Evolutionary conservation across 2,329 filamentous ascomycete species (phyloP).

Genomic region (Penicillium sp.): DNA sequence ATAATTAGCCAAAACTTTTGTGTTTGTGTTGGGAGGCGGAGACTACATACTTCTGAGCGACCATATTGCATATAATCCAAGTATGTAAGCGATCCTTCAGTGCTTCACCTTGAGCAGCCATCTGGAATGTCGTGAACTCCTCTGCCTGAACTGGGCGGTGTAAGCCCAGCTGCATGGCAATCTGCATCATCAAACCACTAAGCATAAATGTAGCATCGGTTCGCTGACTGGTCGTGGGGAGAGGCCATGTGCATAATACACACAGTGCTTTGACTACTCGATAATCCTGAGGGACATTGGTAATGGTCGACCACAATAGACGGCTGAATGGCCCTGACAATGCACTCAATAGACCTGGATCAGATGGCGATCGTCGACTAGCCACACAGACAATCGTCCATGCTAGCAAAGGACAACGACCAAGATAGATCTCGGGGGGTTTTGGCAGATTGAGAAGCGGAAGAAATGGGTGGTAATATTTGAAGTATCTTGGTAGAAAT

Average conservation of each 20-base stretch:
- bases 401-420: conserved; percentile 60
- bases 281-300: conserved; percentile 61
- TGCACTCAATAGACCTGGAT: conserved; percentile 55
- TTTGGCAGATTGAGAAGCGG: conserved; percentile 59
- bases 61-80: conserved; percentile 67
- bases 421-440: conserved; percentile 58
- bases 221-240: conserved; percentile 62
- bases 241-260: conserved; percentile 63
- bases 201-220: conserved; percentile 65
- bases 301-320: conserved; percentile 61
- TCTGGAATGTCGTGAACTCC: conserved; percentile 50
- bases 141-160: conserved; percentile 64
- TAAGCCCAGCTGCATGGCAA: conserved; percentile 64
- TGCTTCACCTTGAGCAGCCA: conserved; percentile 59
- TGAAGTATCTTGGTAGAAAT: conserved; percentile 55
- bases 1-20: neutral
- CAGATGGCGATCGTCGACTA: conserved; percentile 57
- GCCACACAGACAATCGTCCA: conserved; percentile 66
- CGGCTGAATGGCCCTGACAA: conserved; percentile 53
- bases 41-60: conserved; percentile 60
- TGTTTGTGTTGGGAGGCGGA: neutral
- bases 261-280: conserved; percentile 65
- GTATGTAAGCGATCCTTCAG: conserved; percentile 64
- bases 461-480: conserved; percentile 63
- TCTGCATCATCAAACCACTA: conserved; percentile 65